Conservation (phyloP, 2,329 filamentous ascomycete genomes). For the Penicillium brasilianum region DNA sequence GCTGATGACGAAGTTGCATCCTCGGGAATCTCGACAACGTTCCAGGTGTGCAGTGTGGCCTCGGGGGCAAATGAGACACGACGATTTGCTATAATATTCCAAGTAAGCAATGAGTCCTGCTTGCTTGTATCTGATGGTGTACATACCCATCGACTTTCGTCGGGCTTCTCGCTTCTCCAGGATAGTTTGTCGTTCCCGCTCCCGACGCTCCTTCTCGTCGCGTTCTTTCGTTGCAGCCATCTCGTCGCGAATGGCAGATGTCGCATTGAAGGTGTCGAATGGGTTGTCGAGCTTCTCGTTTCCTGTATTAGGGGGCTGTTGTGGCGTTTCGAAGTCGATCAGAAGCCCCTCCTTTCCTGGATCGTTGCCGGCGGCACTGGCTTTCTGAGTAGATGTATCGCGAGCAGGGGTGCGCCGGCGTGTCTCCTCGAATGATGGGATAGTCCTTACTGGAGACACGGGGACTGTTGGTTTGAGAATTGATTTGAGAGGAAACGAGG, state of each 20-base stretch:
- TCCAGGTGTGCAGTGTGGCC: constrained; percentile 95
- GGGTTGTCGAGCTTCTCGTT: constrained; percentile 54
- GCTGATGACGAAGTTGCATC: constrained; percentile 80
- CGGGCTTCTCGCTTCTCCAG: constrained; percentile 81
- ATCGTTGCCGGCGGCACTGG: constrained; percentile 15
- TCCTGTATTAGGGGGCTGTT: constrained; percentile 37
- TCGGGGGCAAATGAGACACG: constrained; percentile 97
- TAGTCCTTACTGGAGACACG: constrained; percentile 67
- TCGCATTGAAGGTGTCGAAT: constrained; percentile 52
- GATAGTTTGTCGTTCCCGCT: constrained; percentile 64
- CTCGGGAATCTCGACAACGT: constrained; percentile 86
- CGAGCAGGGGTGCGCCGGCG: constrained; percentile 48
- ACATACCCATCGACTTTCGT: constrained; percentile 78
- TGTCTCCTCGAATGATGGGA: constrained; percentile 64
- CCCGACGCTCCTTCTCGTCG: constrained; percentile 67
- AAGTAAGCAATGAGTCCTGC: constrained; percentile 22
- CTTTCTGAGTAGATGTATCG: constrained; percentile 30
- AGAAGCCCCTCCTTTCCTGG: constrained; percentile 41
- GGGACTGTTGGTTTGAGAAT: constrained; percentile 82
- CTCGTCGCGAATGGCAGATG: constrained; percentile 49
- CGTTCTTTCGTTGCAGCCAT: constrained; percentile 71
- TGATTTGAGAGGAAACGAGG: constrained; percentile 60
- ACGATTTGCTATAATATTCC: constrained; percentile 67
- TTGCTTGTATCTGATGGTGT: not conserved
- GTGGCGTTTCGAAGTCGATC: constrained; percentile 52